phyloP scores from a whole-genome alignment of 345 rosid genomes.

The Odontarrhena argentea region DNA sequence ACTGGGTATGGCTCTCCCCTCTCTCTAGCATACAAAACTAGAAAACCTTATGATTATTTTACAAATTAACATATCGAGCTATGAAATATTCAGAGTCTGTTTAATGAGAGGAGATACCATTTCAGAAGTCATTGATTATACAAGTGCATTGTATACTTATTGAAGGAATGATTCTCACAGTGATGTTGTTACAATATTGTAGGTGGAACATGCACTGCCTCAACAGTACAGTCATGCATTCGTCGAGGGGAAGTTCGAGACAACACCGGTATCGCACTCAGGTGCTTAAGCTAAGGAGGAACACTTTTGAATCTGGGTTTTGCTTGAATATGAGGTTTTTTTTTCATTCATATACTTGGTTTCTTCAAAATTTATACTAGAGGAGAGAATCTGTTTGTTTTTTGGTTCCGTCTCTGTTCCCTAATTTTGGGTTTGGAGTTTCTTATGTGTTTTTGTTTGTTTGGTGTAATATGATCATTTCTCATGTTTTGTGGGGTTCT shows the following conservation, averaged over 20 bases:
- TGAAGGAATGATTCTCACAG: constrained; percentile 14
- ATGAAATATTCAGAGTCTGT: not conserved
- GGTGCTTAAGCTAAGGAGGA: constrained; percentile 65
- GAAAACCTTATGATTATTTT: constrained; percentile 4
- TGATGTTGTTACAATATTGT: constrained; percentile 32
- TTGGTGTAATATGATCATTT: constrained; percentile 10
- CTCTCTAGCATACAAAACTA: not conserved
- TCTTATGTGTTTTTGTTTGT: constrained; percentile 8
- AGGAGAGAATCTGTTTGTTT: constrained; percentile 33
- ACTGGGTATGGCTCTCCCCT: constrained; percentile 63
- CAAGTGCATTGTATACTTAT: not conserved
- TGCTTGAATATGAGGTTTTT: constrained; percentile 30
- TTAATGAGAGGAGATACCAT: constrained; percentile 7
- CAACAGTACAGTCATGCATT: constrained; percentile 74
- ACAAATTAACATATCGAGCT: not conserved
- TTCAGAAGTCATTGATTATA: not conserved
- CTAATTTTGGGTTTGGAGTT: constrained; percentile 29
- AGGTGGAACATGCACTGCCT: constrained; percentile 91
- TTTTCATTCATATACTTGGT: constrained; percentile 21
- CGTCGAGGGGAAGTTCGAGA: constrained; percentile 72
- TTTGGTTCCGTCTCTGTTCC: constrained; percentile 30
- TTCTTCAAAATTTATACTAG: constrained; percentile 28
- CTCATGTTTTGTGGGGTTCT: constrained; percentile 14
- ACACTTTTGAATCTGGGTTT: constrained; percentile 11
- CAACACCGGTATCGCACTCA: constrained; percentile 92